Evolutionary conservation across 768 basidiomycete species (phyloP).

Genomic region (Agaricus subrufescens): DNA sequence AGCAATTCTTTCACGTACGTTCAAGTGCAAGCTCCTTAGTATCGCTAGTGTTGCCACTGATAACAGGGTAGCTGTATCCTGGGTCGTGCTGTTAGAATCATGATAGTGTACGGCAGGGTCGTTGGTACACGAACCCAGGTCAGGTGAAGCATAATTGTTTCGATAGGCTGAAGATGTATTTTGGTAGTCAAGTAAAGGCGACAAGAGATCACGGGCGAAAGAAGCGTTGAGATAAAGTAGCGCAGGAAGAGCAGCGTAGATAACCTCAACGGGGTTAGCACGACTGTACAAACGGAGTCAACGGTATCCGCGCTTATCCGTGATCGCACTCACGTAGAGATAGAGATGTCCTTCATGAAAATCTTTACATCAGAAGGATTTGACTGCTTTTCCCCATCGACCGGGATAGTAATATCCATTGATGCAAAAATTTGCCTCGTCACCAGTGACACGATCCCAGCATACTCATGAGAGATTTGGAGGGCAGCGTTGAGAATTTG

Average conservation of each 20-base stretch:
- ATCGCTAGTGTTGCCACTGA: constrained; percentile 13
- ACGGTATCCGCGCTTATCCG: not conserved
- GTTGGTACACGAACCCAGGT: constrained; percentile 24
- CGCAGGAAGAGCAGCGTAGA: constrained; percentile 39
- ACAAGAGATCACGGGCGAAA: constrained; percentile 37
- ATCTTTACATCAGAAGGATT: constrained; percentile 37
- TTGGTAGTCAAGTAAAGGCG: constrained; percentile 48
- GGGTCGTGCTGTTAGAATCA: not conserved
- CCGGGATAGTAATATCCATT: constrained; percentile 38
- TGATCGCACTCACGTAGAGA: constrained; percentile 27
- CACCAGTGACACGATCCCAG: constrained; percentile 36
- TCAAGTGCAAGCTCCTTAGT: constrained; percentile 18
- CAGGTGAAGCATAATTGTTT: constrained; percentile 23
- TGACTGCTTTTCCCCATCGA: constrained; percentile 19
- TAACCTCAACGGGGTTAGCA: constrained; percentile 41
- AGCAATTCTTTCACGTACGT: constrained; percentile 11
- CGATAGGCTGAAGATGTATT: constrained; percentile 13
- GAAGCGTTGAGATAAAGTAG: constrained; percentile 38
- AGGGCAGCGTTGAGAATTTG: constrained; percentile 31
- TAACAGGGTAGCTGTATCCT: constrained; percentile 17
- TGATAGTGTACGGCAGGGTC: not conserved
- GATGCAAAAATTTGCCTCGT: constrained; percentile 40
- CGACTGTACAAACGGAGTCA: constrained; percentile 13
- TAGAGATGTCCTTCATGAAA: constrained; percentile 45
- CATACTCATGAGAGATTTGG: constrained; percentile 34